Evolutionary conservation across 371 early-diverging fungal genomes (phyloP), one percentile per base, ranked within the genome.

Genomic region (Apophysomyces ossiformis): DNA sequence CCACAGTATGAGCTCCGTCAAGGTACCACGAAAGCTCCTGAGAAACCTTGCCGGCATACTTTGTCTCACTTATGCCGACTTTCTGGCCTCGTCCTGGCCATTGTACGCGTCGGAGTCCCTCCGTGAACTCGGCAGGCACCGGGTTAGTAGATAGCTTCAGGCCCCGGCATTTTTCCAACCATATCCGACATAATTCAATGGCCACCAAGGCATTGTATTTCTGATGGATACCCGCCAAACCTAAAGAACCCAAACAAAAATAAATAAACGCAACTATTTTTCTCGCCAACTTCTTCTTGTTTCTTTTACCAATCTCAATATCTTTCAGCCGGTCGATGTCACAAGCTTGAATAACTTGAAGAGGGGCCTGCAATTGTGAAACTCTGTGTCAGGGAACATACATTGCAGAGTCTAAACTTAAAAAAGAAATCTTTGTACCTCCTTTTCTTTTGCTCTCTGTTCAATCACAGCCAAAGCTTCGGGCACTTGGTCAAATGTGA

Each of bases 1-100:
- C 98, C 7, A 79, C 73, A 0, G 99, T 98, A 70, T 98, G 99
- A 0, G 99, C 99, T 18, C 99, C 99, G 74, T 98, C 99, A 46
- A 96, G 75, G 72, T 83, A 92, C 90, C 92, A 96, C 2, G 70
- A 83, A 1, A 88, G 69, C 11, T 81, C 61, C n/a, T 71, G 73
- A 5, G 71, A 63, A 13, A 83, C 64, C 18, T 67, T 63, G 26
- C 86, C 71, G 15, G 69, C 73, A 57, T 78, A 79, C 46, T 77
- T 81, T 15, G 84, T 84, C 6, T 76, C 70, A 16, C 60, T 18
- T 0, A 76, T 59, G 8, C 54, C 13, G 6, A 84, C 38, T 39
- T 75, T 72, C 69, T 98, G 96, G 13, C 92, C 89, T 64, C 99
- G 89, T 3, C 99, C 99, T 0, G 97, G 94, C 97, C 97, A 98